Evolutionary conservation across 2,329 filamentous ascomycete species (phyloP), one percentile per base, ranked within the genome.

Genomic region (Ophiostoma sp.): DNA sequence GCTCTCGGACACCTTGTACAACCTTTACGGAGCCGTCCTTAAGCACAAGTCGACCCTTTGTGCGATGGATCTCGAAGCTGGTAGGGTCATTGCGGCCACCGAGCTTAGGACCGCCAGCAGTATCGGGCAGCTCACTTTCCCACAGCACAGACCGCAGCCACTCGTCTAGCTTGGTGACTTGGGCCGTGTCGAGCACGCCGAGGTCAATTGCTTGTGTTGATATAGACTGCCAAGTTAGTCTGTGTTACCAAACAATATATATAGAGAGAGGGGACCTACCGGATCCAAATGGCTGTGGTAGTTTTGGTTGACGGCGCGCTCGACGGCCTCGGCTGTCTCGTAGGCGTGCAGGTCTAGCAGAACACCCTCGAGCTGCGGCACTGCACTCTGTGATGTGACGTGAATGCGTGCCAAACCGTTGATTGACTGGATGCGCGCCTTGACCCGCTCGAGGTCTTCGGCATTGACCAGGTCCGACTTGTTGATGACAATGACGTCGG

Each of bases 401-500:
- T 96, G 90, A 61, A 98, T 87, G 78, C 91, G 94, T 1, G 96
- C 96, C 1, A 98, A 85, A 0, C 92, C 92, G 80, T 99, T 99
- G 81, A 99, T 98, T 5, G 93, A 92, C 72, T 87, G 84, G 71
- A 98, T 90, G 63, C 96, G 88, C 19, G 88, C 85, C 75, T 86
- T 87, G 8, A 98, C 93, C 0, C 80, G 82, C n/a, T 88, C 82
- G 0, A 98, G 86, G 78, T 97, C 90, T 7, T 87, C 83, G 1
- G 87, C 80, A 6, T 87, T 89, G 3, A 98, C 94, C 3, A 98
- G 85, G 79, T 99, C 96, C 2, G 91, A 87, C 82, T 99, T 99
- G 84, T 99, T 99, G 77, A 99, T 89, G 52, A 99, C 89, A 61
- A 99, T 88, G 9, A 98, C 94, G 82, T 99, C 96, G 7, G 96